Evolutionary conservation across 2,329 filamentous ascomycete genomes (phyloP), one percentile per base, ranked within the genome.

Genomic region (Trichoderma arundinaceum): DNA sequence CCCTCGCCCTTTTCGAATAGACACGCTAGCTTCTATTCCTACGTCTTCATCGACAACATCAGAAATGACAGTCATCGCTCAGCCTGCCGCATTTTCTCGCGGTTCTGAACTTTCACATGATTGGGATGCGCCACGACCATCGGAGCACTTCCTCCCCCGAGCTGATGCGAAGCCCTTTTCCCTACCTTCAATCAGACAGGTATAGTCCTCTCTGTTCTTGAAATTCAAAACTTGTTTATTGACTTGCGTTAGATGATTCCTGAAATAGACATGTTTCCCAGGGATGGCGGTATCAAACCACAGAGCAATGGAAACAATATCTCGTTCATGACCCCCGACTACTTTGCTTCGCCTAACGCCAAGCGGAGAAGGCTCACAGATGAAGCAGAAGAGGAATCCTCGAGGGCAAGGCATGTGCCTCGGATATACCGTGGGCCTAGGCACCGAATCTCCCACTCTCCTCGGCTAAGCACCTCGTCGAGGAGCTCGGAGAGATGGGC

Each of bases 181-280:
- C 41, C 76, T 86, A 22, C 84, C 84, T 19, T 82, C 84, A 1
- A 84, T 86, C 57, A 78, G 82, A 69, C 81, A 84, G 81, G 83
- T 85, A 80, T 4, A 33, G 39, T n/a, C 4, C 8, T 43, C 41
- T 13, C 12, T 32, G 22, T 13, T 12, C 22, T 32, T 22, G 17
- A 10, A 15, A 10, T 22, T 4, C 12, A 4, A 4, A 28, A 32
- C 7, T 22, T 46, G 52, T 52, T 51, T 33, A 41, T 73, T 77
- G 67, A 77, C 65, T 19, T 19, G 7, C 19, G 22, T 1, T 68
- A 83, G 82, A 75, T 77, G 52, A 79, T 85, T 62, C 82, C 83
- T 17, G 82, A 84, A 54, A 73, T 84, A 28, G 73, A 78, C 43
- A 70, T 78, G 10, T 9, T 17, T 19, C n/a, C 33, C 32, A 39